A percentile compares a stretch with the other conserved stretches of the same genome.
phyloP scores from a whole-genome alignment of 768 basidiomycete species.

The Mycena olivaceomarginata region DNA sequence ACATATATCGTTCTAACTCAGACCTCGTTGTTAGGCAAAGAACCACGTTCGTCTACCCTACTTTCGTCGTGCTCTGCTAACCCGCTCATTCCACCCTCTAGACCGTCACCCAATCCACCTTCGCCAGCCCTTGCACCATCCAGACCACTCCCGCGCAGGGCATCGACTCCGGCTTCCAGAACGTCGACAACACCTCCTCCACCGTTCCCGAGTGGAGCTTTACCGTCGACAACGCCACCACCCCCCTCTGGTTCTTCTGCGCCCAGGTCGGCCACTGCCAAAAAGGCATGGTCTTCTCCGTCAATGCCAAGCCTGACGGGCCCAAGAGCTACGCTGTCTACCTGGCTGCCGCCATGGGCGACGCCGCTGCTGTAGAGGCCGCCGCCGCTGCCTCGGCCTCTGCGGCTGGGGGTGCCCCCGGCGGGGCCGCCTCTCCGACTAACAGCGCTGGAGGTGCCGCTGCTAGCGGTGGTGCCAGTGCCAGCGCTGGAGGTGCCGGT shows the following conservation, averaged over 20 bases:
- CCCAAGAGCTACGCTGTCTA: constrained; percentile 68
- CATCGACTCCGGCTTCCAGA: constrained; percentile 72
- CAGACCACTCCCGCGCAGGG: constrained; percentile 55
- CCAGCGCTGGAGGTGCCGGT: neutral
- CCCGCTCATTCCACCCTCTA: constrained; percentile 42
- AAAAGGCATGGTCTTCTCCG: constrained; percentile 77
- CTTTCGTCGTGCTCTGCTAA: neutral
- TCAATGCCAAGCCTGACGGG: constrained; percentile 63
- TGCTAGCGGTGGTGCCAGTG: neutral
- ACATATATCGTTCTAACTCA: too few relatives aligned
- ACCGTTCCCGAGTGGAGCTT: constrained; percentile 66
- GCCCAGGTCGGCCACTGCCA: constrained; percentile 71
- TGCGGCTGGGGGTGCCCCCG: constrained; percentile 13
- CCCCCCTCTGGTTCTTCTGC: constrained; percentile 80
- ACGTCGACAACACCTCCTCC: constrained; percentile 55
- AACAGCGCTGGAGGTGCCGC: constrained; percentile 14
- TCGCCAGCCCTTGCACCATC: constrained; percentile 67
- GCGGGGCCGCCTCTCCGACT: constrained; percentile 18
- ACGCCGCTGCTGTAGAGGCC: constrained; percentile 32
- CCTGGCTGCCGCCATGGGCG: constrained; percentile 54
- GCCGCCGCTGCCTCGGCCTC: constrained; percentile 31
- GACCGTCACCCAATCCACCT: constrained; percentile 79
- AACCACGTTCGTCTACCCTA: constrained; percentile 62
- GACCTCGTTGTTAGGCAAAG: constrained; percentile 47
- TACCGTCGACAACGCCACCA: constrained; percentile 64